Evolutionary conservation across 345 rosid genomes (phyloP), one percentile per base, ranked within the genome.

Genomic region (Populus alba): DNA sequence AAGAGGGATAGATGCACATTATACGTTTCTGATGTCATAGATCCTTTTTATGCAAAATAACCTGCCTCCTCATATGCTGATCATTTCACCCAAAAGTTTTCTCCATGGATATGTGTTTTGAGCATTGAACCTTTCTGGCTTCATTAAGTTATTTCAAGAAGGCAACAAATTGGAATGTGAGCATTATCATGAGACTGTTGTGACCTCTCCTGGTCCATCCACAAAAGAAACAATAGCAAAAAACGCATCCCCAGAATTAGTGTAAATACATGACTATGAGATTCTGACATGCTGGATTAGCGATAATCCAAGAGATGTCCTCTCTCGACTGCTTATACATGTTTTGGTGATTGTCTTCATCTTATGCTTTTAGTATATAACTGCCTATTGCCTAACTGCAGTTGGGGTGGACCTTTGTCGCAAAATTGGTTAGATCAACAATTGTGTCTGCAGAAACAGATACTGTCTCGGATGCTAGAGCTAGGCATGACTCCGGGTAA

Each of bases 401-500:
- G 99, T 77, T 95, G 99, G 99, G 99, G 99, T 85, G 98, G 98
- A 33, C 97, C 97, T 63, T 83, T 95, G 75, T 84, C 98, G 10
- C 78, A 90, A 79, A 92, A 88, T 85, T 95, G 99, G 99, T 81
- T 95, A 87, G 81, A 80, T 82, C 89, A 90, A 70, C 99, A 95
- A 78, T 87, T 93, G 81, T 75, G 67, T 81, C 80, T 95, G 86
- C 99, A 95, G 84, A 95, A 95, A 73, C 85, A 33, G 88, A 93
- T 95, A 85, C 80, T 95, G 70, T 82, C 92, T 74, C 91, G 92
- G 74, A 93, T 95, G 98, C 83, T 91, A 74, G 91, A 92, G 82
- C 85, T 95, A 75, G 99, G 98, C 85, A 95, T 95, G 99, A 92
- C 91, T 84, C 99, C 99, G 76, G 99, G 99, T 95, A 70, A 73